phyloP scores from a whole-genome alignment of 2,329 filamentous ascomycete genomes.

The Colletotrichum sublineola region DNA sequence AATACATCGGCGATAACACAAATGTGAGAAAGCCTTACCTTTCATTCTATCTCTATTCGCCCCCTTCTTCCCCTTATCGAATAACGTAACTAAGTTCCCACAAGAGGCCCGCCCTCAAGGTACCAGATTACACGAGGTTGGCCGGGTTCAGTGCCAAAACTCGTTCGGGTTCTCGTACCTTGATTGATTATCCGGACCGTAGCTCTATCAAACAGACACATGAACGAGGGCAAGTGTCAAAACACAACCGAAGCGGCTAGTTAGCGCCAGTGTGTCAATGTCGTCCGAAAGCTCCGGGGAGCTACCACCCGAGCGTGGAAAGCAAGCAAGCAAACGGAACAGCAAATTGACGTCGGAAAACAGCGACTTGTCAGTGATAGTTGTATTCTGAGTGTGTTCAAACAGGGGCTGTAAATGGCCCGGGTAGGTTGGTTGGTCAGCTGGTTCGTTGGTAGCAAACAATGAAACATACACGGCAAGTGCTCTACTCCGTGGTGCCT shows the following conservation, averaged over 20 bases:
- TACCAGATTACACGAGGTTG: neutral
- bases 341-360: neutral
- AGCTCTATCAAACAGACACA: conserved; percentile 1
- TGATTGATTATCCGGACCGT: conserved; percentile 22
- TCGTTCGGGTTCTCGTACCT: conserved; percentile 12
- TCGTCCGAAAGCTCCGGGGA: conserved; percentile 16
- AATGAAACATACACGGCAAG: neutral
- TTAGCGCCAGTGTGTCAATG: conserved; percentile 12
- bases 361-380: neutral
- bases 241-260: conserved; percentile 15
- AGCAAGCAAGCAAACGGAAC: conserved; percentile 8
- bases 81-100: neutral
- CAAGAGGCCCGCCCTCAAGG: neutral
- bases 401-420: neutral
- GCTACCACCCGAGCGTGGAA: conserved; percentile 12
- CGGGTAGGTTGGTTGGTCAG: neutral
- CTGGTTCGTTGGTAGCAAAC: neutral
- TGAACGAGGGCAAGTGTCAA: conserved; percentile 21
- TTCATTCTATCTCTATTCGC: conserved; percentile 49
- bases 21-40: conserved; percentile 48
- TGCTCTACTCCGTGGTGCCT: neutral
- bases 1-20: conserved; percentile 30
- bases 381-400: neutral
- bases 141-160: conserved; percentile 18
- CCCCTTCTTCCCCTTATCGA: neutral